phyloP scores from a whole-genome alignment of 2,329 filamentous ascomycete species.

The Chrysoporthe deuterocubensis region DNA sequence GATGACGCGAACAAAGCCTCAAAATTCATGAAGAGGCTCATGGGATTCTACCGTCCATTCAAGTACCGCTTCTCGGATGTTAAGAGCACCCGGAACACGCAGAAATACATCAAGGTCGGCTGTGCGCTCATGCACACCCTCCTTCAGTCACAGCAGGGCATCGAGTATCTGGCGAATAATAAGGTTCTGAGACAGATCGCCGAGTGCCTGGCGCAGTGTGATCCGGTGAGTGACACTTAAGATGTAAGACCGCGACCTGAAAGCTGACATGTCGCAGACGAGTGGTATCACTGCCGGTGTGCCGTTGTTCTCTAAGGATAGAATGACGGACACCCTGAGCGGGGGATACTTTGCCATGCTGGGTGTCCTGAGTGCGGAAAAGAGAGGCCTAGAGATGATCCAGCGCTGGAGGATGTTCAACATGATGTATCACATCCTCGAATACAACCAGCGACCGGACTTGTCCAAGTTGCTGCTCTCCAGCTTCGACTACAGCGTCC shows the following conservation, averaged over 20 bases:
- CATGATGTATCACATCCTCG: slow-evolving; percentile 99
- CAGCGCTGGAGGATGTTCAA: slow-evolving; percentile 98
- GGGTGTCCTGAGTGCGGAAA: slow-evolving; percentile 81
- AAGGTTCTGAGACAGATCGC: slow-evolving; percentile 93
- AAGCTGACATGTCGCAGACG: slow-evolving; percentile 47
- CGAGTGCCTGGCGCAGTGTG: slow-evolving; percentile 93
- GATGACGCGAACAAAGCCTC: slow-evolving; percentile 94
- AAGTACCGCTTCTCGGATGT: slow-evolving; percentile 94
- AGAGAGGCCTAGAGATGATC: slow-evolving; percentile 83
- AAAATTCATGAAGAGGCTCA: slow-evolving; percentile 92
- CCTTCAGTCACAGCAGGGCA: slow-evolving; percentile 82
- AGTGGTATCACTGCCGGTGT: slow-evolving; percentile 78
- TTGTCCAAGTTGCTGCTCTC: slow-evolving; percentile 85
- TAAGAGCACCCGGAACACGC: slow-evolving; percentile 87
- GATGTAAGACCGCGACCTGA: slow-evolving; percentile 23
- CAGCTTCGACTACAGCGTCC: slow-evolving; percentile 89
- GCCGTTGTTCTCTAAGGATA: slow-evolving; percentile 85
- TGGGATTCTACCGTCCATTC: slow-evolving; percentile 95
- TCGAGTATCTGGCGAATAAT: slow-evolving; percentile 84
- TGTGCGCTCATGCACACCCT: slow-evolving; percentile 87
- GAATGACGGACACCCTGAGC: slow-evolving; percentile 84
- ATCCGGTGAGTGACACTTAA: slow-evolving; percentile 64
- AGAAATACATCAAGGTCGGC: slow-evolving; percentile 89
- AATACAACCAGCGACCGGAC: slow-evolving; percentile 87
- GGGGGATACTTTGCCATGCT: slow-evolving; percentile 94